These are phyloP conservation scores for Dendrocalamus sinicus DNA, from an alignment of 176 grass and related monocot genomes.

Conservation along the genomic window DNA sequence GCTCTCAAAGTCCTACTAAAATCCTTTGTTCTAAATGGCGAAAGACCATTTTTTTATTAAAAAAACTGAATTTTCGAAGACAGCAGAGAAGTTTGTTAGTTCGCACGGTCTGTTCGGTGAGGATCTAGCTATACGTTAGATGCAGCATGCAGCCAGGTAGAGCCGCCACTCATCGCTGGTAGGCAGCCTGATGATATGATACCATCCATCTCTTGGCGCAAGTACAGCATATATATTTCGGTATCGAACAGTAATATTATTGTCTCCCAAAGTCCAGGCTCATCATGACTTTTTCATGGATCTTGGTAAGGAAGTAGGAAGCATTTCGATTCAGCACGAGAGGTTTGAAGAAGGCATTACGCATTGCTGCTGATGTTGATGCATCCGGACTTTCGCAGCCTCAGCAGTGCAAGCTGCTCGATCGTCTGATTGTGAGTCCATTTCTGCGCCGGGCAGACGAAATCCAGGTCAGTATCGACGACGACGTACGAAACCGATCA, in stretches of 20 bases:
- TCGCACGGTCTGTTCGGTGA: too few species aligned
- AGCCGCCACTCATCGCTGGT: neutral
- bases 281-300: neutral
- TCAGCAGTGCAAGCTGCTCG: neutral
- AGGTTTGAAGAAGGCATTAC: neutral
- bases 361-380: neutral
- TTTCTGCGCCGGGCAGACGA: neutral
- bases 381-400: neutral
- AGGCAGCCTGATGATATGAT: neutral
- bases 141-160: too few species aligned
- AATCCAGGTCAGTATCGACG: neutral
- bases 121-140: too few species aligned
- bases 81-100: too few species aligned
- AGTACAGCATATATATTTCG: neutral
- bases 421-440: neutral
- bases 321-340: neutral
- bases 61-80: too few species aligned
- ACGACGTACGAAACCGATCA: neutral
- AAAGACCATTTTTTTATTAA: too few species aligned
- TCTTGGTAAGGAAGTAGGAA: neutral
- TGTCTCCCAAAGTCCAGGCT: neutral
- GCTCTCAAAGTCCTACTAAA: too few species aligned
- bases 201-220: neutral
- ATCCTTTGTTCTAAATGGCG: too few species aligned
- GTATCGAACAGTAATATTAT: neutral